Conservation (phyloP, 768 basidiomycete genomes). For the Pisolithus microcarpus region DNA sequence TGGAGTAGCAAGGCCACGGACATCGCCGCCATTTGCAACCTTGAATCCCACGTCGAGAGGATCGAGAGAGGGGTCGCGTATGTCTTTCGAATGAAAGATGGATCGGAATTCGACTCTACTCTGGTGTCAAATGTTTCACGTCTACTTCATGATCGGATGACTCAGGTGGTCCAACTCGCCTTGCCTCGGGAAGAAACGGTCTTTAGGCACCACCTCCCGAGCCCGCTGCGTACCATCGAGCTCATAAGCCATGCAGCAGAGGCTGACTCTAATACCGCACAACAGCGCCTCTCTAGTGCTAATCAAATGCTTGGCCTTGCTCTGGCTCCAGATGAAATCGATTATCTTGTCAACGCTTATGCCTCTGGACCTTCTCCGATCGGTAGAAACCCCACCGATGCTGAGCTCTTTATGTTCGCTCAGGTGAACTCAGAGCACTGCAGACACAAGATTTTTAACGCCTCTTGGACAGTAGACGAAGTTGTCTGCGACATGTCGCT, state of each 20-base stretch:
- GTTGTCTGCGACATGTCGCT: constrained; percentile 58
- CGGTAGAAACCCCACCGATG: constrained; percentile 86
- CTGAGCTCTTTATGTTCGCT: constrained; percentile 99
- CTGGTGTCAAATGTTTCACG: constrained; percentile 53
- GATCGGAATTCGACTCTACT: constrained; percentile 34
- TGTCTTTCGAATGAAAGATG: constrained; percentile 45
- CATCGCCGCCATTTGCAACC: constrained; percentile 81
- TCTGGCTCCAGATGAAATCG: constrained; percentile 81
- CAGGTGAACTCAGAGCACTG: constrained; percentile 99
- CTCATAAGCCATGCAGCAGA: constrained; percentile 32
- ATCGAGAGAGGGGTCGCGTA: constrained; percentile 81
- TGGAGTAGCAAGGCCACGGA: constrained; percentile 99
- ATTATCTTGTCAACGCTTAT: constrained; percentile 87
- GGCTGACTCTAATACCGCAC: constrained; percentile 36
- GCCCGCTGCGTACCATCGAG: constrained; percentile 65
- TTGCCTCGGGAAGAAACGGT: constrained; percentile 52
- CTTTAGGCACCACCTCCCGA: constrained; percentile 56
- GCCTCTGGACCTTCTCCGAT: constrained; percentile 60
- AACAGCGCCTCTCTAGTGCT: constrained; percentile 59
- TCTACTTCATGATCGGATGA: constrained; percentile 94
- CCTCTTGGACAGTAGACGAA: constrained; percentile 87
- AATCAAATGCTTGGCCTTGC: constrained; percentile 88
- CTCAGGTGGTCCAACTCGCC: constrained; percentile 60
- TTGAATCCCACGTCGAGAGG: constrained; percentile 63
- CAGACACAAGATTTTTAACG: constrained; percentile 99